phyloP scores from a whole-genome alignment of 176 grass and related monocot genomes.

The Dendrocalamus sinicus region DNA sequence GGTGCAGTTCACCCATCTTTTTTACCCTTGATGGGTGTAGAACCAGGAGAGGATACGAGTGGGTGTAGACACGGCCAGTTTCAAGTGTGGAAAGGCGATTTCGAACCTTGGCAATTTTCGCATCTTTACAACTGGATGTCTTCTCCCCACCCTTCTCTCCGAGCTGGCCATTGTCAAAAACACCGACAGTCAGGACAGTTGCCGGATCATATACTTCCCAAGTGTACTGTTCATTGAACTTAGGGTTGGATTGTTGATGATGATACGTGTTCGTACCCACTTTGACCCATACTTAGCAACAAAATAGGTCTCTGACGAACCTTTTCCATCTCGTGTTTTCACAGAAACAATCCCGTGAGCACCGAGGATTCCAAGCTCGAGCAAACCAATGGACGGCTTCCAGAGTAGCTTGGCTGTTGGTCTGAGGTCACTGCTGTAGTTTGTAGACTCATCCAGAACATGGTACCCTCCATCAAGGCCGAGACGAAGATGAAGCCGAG shows the following conservation, averaged over 20 bases:
- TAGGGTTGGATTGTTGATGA: conserved; percentile 80
- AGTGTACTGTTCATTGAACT: conserved; percentile 94
- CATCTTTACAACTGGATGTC: conserved; percentile 61
- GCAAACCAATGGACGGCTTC: conserved; percentile 92
- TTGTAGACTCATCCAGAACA: conserved; percentile 95
- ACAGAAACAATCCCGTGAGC: conserved; percentile 87
- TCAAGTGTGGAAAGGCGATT: conserved; percentile 95
- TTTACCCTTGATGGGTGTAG: conserved; percentile 94
- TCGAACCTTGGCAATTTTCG: conserved; percentile 86
- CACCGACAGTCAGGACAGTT: conserved; percentile 87
- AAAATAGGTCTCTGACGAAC: conserved; percentile 92
- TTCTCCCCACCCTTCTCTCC: conserved; percentile 71
- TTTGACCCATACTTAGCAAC: conserved; percentile 98
- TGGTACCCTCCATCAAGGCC: conserved; percentile 96
- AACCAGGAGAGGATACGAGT: conserved; percentile 87
- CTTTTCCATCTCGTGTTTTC: conserved; percentile 94
- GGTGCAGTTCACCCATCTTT: conserved; percentile 97
- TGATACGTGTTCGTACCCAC: conserved; percentile 90
- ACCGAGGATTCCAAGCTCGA: conserved; percentile 87
- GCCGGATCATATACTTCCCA: conserved; percentile 98
- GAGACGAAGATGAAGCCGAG: conserved; percentile 80
- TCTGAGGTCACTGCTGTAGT: conserved; percentile 95
- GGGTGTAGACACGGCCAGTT: conserved; percentile 93
- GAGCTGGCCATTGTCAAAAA: conserved; percentile 93
- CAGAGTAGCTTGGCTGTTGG: conserved; percentile 97